A percentile compares a stretch with the other conserved stretches of the same genome.
Evolutionary conservation across 441 rosid species (phyloP).

Genomic region (Populus hybrid): DNA sequence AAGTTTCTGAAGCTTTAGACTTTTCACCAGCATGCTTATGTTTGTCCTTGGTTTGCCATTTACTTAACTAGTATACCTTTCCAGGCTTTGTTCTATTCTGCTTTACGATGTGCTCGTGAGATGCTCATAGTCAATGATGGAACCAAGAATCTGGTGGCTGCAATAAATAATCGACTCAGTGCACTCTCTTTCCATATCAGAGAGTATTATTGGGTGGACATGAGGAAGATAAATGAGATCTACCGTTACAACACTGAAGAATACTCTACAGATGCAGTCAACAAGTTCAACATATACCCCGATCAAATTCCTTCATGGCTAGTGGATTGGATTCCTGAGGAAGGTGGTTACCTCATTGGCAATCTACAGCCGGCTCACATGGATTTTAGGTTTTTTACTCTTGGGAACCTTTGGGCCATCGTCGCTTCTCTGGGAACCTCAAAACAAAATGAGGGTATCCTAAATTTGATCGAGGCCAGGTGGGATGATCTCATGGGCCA

Average conservation of each 20-base stretch:
- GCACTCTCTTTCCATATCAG: constrained; percentile 43
- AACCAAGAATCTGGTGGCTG: constrained; percentile 76
- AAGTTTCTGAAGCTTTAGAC: neutral
- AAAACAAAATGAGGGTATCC: constrained; percentile 67
- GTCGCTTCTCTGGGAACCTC: constrained; percentile 69
- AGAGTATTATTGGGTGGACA: constrained; percentile 77
- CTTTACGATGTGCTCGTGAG: constrained; percentile 85
- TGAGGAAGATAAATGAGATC: constrained; percentile 84
- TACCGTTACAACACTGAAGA: constrained; percentile 95
- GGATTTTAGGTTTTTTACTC: constrained; percentile 94
- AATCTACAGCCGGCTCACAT: constrained; percentile 91
- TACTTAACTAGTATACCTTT: constrained; percentile 13
- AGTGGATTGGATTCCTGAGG: constrained; percentile 87
- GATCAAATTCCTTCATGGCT: constrained; percentile 97
- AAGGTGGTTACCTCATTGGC: constrained; percentile 88
- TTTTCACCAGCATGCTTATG: neutral
- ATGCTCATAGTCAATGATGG: constrained; percentile 76
- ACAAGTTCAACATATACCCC: constrained; percentile 95
- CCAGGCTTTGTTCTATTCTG: constrained; percentile 82
- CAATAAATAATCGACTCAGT: constrained; percentile 77
- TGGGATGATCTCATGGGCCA: constrained; percentile 88
- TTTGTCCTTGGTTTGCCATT: neutral
- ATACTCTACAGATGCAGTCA: constrained; percentile 76
- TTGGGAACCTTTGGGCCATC: constrained; percentile 85
- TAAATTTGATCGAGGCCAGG: constrained; percentile 64